Percentiles rank a stretch among this genome's conserved stretches.
Conservation (phyloP, 805 yeast species). For the Kuraishia ogatae region DNA sequence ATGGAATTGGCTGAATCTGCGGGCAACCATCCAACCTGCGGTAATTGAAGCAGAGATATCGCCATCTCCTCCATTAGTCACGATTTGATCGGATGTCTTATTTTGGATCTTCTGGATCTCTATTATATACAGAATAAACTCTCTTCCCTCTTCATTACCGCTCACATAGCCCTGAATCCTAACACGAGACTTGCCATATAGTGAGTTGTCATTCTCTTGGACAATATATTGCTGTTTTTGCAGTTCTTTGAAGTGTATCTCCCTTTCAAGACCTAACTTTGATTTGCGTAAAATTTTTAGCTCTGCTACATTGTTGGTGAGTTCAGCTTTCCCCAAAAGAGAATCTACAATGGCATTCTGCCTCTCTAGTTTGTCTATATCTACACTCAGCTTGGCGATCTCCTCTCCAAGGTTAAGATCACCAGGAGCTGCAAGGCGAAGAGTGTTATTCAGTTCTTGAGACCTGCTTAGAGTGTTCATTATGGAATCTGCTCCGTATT, state of each 20-base stretch:
- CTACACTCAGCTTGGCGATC: constrained; percentile 47
- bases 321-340: constrained; percentile 69
- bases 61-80: too few relatives aligned
- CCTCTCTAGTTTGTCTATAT: constrained; percentile 47
- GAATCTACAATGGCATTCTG: constrained; percentile 63
- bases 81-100: constrained; percentile 3
- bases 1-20: constrained; percentile 81
- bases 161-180: constrained; percentile 44
- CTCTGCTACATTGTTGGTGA: constrained; percentile 70
- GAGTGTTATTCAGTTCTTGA: constrained; percentile 20
- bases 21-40: constrained; percentile 86
- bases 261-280: constrained; percentile 54
- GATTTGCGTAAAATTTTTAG: constrained; percentile 63
- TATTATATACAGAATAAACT: constrained; percentile 63
- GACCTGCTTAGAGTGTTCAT: constrained; percentile 10
- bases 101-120: constrained; percentile 49
- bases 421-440: constrained; percentile 60
- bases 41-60: constrained; percentile 19
- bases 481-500: background rate
- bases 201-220: constrained; percentile 73
- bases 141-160: constrained; percentile 49
- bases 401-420: constrained; percentile 58
- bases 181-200: constrained; percentile 57
- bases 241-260: constrained; percentile 63
- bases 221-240: constrained; percentile 75